Percentiles rank a stretch among this genome's conserved stretches.
Conservation (phyloP, 176 grass and related monocot species). For the Musa itinerans region DNA sequence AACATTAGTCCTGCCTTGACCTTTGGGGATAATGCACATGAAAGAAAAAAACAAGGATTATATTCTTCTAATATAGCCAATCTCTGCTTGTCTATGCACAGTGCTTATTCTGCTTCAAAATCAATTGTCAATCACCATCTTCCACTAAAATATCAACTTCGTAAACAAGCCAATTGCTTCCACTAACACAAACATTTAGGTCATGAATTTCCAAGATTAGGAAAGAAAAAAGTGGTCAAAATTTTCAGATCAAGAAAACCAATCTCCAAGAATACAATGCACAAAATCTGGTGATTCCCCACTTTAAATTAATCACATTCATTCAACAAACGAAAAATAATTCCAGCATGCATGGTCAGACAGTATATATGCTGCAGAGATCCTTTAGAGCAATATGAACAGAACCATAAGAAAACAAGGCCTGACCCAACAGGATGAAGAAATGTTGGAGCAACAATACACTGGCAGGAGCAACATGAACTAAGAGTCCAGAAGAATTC, state of each 20-base stretch:
- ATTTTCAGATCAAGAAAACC: neutral
- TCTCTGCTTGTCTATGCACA: neutral
- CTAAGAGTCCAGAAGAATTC: neutral
- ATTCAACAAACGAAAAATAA: neutral
- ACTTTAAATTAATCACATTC: neutral
- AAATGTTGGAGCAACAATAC: neutral
- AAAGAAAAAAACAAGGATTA: neutral
- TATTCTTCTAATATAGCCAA: neutral
- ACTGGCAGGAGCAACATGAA: neutral
- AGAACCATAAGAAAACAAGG: neutral
- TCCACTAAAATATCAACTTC: neutral
- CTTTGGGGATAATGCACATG: neutral
- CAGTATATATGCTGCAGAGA: neutral
- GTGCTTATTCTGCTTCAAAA: neutral
- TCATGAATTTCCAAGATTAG: neutral
- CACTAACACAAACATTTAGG: neutral
- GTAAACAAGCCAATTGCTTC: neutral
- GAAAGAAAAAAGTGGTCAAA: neutral
- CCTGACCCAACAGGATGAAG: neutral
- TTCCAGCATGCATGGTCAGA: neutral
- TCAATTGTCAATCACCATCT: neutral
- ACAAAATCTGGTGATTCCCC: neutral
- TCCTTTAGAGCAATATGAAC: neutral
- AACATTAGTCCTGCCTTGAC: neutral
- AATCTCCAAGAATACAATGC: neutral